Percentiles rank a stretch among this genome's conserved stretches.
Conservation (phyloP, 2,329 filamentous ascomycete genomes). For the Polytolypa hystricis region DNA sequence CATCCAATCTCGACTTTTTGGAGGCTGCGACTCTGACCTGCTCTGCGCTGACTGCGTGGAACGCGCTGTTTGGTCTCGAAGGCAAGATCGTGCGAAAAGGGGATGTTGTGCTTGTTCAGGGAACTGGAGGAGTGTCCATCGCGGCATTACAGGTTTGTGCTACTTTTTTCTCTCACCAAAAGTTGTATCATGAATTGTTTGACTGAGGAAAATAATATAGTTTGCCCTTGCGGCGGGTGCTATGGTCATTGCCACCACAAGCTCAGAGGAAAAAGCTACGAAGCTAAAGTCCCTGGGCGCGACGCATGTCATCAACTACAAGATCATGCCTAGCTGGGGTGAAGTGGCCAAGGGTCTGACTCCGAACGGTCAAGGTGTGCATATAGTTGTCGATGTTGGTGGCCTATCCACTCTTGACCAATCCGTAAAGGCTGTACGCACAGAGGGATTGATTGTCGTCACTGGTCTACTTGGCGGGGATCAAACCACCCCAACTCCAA, state of each 20-base stretch:
- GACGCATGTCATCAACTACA: conserved; percentile 51
- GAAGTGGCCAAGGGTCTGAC: conserved; percentile 41
- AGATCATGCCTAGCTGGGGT: conserved; percentile 48
- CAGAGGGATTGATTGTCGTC: conserved; percentile 45
- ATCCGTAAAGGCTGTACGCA: conserved; percentile 42
- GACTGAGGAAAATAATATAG: too few relatives aligned
- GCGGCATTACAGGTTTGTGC: conserved; percentile 3
- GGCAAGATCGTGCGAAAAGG: conserved; percentile 40
- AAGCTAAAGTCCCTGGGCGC: conserved; percentile 47
- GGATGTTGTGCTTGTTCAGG: conserved; percentile 47
- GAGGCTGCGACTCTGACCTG: conserved; percentile 51
- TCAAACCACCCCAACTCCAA: conserved; percentile 37
- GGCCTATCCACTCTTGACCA: conserved; percentile 49
- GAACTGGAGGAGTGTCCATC: conserved; percentile 47
- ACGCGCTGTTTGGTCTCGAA: conserved; percentile 49
- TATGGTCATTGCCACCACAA: conserved; percentile 49
- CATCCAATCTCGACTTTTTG: conserved; percentile 41
- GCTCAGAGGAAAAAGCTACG: conserved; percentile 43
- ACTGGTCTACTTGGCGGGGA: conserved; percentile 47
- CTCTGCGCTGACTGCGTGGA: conserved; percentile 55
- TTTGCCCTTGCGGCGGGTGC: conserved; percentile 42
- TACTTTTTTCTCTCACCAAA: too few relatives aligned
- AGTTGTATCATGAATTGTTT: too few relatives aligned
- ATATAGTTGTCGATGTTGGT: conserved; percentile 56
- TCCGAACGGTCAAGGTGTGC: conserved; percentile 43